Conservation (phyloP, 768 basidiomycete species). For the Sutorius australiensis region DNA sequence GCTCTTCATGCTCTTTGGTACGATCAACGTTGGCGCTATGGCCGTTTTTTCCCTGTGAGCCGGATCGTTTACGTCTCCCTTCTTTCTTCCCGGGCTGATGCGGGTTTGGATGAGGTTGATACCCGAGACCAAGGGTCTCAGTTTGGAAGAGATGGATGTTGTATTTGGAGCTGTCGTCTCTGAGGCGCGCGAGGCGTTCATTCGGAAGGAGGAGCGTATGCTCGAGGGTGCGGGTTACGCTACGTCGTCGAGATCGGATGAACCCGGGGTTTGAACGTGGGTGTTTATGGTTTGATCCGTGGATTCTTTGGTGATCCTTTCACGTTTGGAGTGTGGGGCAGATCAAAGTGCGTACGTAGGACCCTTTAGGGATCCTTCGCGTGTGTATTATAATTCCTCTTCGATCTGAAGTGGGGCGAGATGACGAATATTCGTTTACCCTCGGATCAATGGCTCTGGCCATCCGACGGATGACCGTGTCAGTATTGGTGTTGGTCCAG, state of each 20-base stretch:
- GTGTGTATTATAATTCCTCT: too few species aligned
- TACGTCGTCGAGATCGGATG: conserved; percentile 1
- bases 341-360: too few species aligned
- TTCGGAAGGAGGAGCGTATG: conserved; percentile 42
- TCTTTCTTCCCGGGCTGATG: background rate
- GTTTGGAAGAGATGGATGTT: conserved; percentile 54
- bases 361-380: too few species aligned
- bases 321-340: background rate
- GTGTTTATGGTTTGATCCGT: background rate
- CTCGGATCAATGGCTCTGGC: too few species aligned
- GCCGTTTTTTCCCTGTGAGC: conserved; percentile 59
- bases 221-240: conserved; percentile 6
- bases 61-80: too few species aligned
- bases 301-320: background rate
- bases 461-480: too few species aligned
- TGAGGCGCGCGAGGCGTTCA: conserved; percentile 51
- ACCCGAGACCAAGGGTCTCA: conserved; percentile 60
- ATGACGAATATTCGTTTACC: too few species aligned
- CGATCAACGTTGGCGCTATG: conserved; percentile 72
- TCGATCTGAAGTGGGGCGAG: too few species aligned
- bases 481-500: too few species aligned
- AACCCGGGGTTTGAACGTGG: background rate
- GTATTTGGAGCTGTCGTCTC: conserved; percentile 55
- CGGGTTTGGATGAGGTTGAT: conserved; percentile 31
- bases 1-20: conserved; percentile 72